These are phyloP conservation scores for Cylindrodendrum hubeiense DNA, from an alignment of 2,329 filamentous ascomycete species.

Conservation along the genomic window DNA sequence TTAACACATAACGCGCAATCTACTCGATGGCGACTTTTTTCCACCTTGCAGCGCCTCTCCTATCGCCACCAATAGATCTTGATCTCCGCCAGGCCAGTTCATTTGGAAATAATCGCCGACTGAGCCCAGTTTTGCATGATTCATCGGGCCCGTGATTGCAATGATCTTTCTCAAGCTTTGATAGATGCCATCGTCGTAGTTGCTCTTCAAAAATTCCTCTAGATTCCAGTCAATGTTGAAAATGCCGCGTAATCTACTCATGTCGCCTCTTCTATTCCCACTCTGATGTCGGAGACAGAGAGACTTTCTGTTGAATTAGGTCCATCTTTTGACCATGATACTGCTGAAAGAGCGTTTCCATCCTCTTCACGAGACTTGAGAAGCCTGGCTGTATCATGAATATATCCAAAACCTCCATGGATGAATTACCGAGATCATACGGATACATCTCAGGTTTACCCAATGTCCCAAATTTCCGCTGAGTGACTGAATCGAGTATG, in stretches of 20 bases:
- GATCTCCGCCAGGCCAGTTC: background rate
- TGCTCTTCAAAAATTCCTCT: background rate
- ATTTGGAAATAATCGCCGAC: slow-evolving; percentile 3
- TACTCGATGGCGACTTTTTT: no score
- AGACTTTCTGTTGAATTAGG: background rate
- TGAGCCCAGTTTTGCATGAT: background rate
- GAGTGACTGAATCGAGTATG: no score
- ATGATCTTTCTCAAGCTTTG: background rate
- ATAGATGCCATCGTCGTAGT: slow-evolving; percentile 3
- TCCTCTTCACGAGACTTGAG: background rate
- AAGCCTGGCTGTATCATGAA: background rate
- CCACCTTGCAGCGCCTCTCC: no score
- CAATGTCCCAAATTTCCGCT: no score
- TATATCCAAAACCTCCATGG: background rate
- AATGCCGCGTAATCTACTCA: background rate
- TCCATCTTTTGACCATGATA: background rate
- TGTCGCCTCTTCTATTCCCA: background rate
- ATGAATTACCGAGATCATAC: no score
- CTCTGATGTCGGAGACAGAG: background rate
- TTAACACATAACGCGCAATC: no score
- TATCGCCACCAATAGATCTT: no score
- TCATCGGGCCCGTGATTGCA: background rate
- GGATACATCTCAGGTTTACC: no score
- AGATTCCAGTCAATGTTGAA: slow-evolving; percentile 3
- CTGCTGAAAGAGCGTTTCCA: background rate